These are phyloP conservation scores for Apophysomyces elegans DNA, from an alignment of 371 early-diverging fungal genomes.

Conservation along the genomic window DNA sequence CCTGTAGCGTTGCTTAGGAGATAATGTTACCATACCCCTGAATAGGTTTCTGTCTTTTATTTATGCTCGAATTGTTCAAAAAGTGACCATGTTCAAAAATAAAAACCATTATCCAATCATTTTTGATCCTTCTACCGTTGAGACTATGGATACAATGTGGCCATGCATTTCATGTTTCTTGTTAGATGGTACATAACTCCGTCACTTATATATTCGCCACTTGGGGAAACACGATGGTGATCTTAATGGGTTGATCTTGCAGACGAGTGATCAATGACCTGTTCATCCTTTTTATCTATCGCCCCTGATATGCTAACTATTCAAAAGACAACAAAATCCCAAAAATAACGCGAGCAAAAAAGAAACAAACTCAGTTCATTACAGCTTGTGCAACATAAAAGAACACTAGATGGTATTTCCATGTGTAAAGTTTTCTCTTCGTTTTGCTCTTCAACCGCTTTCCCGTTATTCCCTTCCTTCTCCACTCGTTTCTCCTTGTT, in stretches of 20 bases:
- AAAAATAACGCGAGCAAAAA: not conserved
- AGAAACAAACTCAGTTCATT: slow-evolving; percentile 3
- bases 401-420: not conserved
- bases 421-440: slow-evolving; percentile 4
- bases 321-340: not conserved
- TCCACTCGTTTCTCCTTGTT: slow-evolving; percentile 14
- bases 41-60: not conserved
- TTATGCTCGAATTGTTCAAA: slow-evolving; percentile 1
- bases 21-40: not conserved
- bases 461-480: not conserved
- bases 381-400: slow-evolving; percentile 5
- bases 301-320: not conserved
- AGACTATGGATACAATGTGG: not conserved
- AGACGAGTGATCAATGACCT: too few species aligned
- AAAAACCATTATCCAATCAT: not conserved
- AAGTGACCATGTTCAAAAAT: not conserved
- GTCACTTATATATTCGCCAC: too few species aligned
- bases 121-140: not conserved
- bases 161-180: too few species aligned
- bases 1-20: slow-evolving; percentile 2
- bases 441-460: not conserved
- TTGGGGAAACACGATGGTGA: too few species aligned
- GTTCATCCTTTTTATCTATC: not conserved
- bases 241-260: too few species aligned
- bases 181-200: too few species aligned